Conservation (phyloP, 805 yeast genomes). For the Cyberlindnera euphorbiiphila region DNA sequence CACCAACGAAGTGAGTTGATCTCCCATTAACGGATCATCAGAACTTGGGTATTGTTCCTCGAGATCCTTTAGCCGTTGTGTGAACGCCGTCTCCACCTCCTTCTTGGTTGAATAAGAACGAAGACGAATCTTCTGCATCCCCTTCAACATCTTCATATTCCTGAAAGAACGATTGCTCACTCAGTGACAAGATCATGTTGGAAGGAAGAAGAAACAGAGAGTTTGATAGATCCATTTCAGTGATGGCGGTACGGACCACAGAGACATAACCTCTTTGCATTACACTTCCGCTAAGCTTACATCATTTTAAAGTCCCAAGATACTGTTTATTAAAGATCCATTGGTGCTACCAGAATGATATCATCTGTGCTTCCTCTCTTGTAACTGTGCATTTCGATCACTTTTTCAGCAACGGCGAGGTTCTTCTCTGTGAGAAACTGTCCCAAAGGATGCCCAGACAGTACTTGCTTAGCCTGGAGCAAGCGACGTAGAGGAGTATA, state of each 20-base stretch:
- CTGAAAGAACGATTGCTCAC: no score
- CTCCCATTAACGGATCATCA: constrained; percentile 26
- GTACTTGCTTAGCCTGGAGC: constrained; percentile 6
- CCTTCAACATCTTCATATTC: no score
- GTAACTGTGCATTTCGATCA: constrained; percentile 17
- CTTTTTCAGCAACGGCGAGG: constrained; percentile 16
- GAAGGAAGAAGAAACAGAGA: no score
- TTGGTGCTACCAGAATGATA: constrained; percentile 21
- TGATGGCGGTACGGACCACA: no score
- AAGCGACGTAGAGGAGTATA: constrained; percentile 1
- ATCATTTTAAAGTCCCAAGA: neutral
- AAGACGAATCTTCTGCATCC: no score
- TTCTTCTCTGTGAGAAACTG: constrained; percentile 9
- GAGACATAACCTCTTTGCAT: no score
- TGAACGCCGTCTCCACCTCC: constrained; percentile 22
- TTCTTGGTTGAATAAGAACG: neutral
- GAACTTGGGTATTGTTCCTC: constrained; percentile 23
- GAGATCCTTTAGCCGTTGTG: constrained; percentile 26
- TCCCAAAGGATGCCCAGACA: constrained; percentile 6
- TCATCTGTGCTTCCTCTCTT: constrained; percentile 17
- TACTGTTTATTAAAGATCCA: neutral
- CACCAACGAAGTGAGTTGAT: constrained; percentile 18
- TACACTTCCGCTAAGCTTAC: no score
- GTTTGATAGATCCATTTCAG: no score
- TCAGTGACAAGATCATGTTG: no score